Evolutionary conservation across 2,329 filamentous ascomycete genomes (phyloP).

Genomic region (Sporothrix brasiliensis): DNA sequence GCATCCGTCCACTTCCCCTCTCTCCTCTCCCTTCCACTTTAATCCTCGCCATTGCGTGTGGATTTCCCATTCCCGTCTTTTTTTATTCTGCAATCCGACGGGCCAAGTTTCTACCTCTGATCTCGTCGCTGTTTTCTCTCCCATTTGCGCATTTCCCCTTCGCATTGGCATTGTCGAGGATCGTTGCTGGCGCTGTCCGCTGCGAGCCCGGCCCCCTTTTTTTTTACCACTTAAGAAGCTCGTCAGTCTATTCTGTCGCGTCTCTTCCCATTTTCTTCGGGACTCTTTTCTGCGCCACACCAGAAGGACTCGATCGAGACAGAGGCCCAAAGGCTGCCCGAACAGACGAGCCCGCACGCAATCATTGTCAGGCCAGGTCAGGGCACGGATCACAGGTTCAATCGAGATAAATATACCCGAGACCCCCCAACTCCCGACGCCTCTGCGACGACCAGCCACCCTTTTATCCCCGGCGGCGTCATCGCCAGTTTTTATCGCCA

Average conservation of each 20-base stretch:
- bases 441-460: conserved; percentile 25
- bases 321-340: not conserved
- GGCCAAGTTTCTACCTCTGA: conserved; percentile 9
- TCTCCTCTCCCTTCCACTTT: conserved; percentile 27
- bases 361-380: not conserved
- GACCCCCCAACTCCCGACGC: not conserved
- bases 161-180: conserved; percentile 11
- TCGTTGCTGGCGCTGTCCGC: conserved; percentile 20
- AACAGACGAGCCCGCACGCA: conserved; percentile 16
- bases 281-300: conserved; percentile 17
- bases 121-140: not conserved
- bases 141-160: not conserved
- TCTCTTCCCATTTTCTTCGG: not conserved
- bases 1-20: conserved; percentile 23
- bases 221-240: conserved; percentile 20
- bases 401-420: not conserved
- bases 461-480: not conserved
- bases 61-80: conserved; percentile 22
- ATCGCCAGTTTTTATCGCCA: conserved; percentile 17
- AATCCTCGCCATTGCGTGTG: conserved; percentile 18
- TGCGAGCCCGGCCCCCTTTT: conserved; percentile 19
- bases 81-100: conserved; percentile 13
- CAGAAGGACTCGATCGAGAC: not conserved
- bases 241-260: conserved; percentile 10
- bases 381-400: conserved; percentile 1